Evolutionary conservation across 768 basidiomycete genomes (phyloP).

Genomic region (Hortiboletus campestris): DNA sequence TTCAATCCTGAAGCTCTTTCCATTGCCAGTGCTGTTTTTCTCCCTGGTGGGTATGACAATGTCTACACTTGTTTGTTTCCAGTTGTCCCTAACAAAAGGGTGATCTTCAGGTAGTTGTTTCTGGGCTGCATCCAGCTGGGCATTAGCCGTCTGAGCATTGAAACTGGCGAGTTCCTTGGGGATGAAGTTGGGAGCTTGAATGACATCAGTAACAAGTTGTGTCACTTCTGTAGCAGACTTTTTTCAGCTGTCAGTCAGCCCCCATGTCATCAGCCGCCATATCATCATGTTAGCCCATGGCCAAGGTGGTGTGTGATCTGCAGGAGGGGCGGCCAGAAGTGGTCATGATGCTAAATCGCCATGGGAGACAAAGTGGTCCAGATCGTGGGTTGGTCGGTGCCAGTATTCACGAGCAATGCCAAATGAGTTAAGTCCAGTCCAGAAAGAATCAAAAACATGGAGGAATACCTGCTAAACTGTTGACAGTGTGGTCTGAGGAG

Average conservation of each 20-base stretch:
- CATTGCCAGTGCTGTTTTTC: neutral
- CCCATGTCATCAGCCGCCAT: conserved; percentile 11
- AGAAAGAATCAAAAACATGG: neutral
- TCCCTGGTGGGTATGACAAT: neutral
- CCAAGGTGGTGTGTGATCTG: conserved; percentile 3
- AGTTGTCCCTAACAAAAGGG: neutral
- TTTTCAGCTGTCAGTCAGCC: neutral
- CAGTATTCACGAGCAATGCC: neutral
- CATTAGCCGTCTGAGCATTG: neutral
- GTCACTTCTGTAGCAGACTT: conserved; percentile 4
- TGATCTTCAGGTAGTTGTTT: neutral
- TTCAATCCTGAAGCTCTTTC: neutral
- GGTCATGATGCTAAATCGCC: neutral
- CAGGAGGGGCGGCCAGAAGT: neutral
- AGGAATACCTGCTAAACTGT: neutral
- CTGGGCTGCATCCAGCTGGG: neutral
- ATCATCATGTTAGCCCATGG: conserved; percentile 13
- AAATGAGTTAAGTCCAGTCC: neutral
- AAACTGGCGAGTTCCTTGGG: too few species aligned
- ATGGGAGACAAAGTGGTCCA: neutral
- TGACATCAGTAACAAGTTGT: neutral
- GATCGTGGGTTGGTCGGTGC: neutral
- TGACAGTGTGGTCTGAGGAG: neutral
- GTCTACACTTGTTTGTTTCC: neutral
- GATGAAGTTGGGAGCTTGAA: neutral